Base-by-base conservation (phyloP, 2,329 filamentous ascomycete genomes). In the Beauveria sp. region DNA sequence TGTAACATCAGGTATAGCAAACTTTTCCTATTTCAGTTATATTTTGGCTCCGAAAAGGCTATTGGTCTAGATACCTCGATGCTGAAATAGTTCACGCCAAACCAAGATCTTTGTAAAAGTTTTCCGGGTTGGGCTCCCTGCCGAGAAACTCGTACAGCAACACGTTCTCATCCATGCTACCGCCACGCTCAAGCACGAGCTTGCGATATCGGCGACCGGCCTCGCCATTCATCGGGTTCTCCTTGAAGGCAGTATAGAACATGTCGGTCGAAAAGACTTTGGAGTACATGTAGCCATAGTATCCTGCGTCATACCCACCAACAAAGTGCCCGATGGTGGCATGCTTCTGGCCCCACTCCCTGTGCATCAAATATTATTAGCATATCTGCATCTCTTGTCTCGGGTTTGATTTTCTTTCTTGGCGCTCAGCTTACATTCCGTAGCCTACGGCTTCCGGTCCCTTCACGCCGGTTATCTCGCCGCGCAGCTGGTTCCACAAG, bases 251-350 rank as follows among this genome's bases (percentile, higher is more conserved):
- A 0, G 83, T 83, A 75, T 90, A 86, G 79, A 93, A 96, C 89
- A 96, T 93, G 74, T 96, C 90, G 28, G 88, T 83, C 24, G 86
- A 90, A 75, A 93, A 95, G 20, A 95, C 91, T 72, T 91, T 84
- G 1, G 87, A 91, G 65, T 84, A 88, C 40, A 88, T 76, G 70
- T 88, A 89, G 67, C 86, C 85, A 73, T 95, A 95, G 77, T 93
- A 93, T 49, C 90, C 89, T 34, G 90, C 90, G 72, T 93, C 90
- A 69, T 95, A 95, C 2, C 90, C 90, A 58, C 89, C 89, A 63
- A 93, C 90, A 65, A 93, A 79, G 74, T 95, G 90, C 18, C 90
- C 89, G 69, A 95, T 93, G 0, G 86, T 91, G 6, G 89, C 88
- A 69, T 93, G 85, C 14, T 90, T 89, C 67, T 92, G 83, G 46